Base-by-base conservation (phyloP, 768 basidiomycete species). In the Inosperma sp. region DNA sequence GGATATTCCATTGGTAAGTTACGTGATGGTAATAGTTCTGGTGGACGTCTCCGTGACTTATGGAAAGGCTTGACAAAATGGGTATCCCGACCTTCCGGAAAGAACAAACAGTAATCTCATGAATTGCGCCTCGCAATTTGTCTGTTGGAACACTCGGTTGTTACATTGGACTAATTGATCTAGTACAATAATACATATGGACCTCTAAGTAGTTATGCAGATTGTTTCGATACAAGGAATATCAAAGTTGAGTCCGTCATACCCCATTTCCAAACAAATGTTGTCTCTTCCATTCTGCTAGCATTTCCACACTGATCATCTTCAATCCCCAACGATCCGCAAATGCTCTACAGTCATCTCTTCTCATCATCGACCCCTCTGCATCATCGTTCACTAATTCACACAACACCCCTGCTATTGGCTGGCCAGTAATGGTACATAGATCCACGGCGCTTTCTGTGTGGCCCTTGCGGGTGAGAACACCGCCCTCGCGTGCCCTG, bases 361-460 rank as follows among this genome's bases (percentile, higher is more conserved):
- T 72, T 14, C 94, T 75, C n/a, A 93, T 90, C 96, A 99, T 99
- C 13, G 77, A 83, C 0, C 96, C 96, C 58, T 79, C 69, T 12
- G 78, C 79, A 64, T 97, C 86, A 56, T 97, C 92, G 48, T 97
- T 95, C 13, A 98, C 93, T 30, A 98, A 72, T 66, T 99, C 96
- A 63, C 96, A 98, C 27, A 99, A 78, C 0, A 98, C 75, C 5
- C 93, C 95, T 0, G 84, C 90, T 3, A 80, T 78, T 12, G 77
- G 71, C 46, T 79, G 79, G 37, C 78, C 76, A 3, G 93, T 83
- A 36, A 97, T 73, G 37, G 69, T 65, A 65, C 95, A 98, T 5
- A 99, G 73, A 57, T 99, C 96, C 40, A 95, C 77, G 5, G 81
- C 84, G 41, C 86, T 79, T 66, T 99, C 96, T 0, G 96, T 99